Conservation (phyloP, 2,329 filamentous ascomycete genomes). For the Clathrospora elynae region DNA sequence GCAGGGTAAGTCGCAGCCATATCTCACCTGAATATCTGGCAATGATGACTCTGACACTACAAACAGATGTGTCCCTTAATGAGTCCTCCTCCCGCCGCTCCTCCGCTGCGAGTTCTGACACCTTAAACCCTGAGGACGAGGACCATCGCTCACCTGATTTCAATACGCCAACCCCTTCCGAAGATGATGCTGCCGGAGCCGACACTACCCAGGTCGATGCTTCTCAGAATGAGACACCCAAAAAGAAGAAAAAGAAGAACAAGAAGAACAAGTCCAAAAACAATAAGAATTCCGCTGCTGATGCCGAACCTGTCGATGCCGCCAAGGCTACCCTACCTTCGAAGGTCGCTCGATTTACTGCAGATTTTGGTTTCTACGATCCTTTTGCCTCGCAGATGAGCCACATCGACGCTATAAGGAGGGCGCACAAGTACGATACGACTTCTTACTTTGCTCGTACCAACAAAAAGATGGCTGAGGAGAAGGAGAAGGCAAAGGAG, state of each 20-base stretch:
- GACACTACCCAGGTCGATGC: not conserved
- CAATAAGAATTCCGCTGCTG: slow-evolving; percentile 37
- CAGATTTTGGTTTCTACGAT: slow-evolving; percentile 3
- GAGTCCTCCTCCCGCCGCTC: not conserved
- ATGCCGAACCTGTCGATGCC: not conserved
- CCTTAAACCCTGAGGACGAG: slow-evolving; percentile 13
- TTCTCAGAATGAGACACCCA: slow-evolving; percentile 3
- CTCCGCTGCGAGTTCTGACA: slow-evolving; percentile 10
- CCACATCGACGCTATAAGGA: slow-evolving; percentile 19
- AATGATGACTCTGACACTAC: slow-evolving; percentile 1
- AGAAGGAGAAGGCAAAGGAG: too few species aligned
- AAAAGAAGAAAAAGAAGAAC: slow-evolving; percentile 33
- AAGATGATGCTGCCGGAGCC: not conserved
- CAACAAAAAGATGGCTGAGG: slow-evolving; percentile 3
- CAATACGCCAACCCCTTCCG: slow-evolving; percentile 3
- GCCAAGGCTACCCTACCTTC: not conserved
- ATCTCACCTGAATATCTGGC: not conserved
- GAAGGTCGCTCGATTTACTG: not conserved
- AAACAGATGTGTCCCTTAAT: not conserved
- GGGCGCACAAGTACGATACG: slow-evolving; percentile 5
- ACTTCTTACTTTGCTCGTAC: slow-evolving; percentile 11
- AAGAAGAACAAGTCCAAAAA: slow-evolving; percentile 43
- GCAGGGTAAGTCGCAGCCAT: slow-evolving; percentile 2
- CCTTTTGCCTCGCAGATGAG: slow-evolving; percentile 17
- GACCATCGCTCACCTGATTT: slow-evolving; percentile 1